Conservation (phyloP, 345 rosid species). For the Citrus hindsii region DNA sequence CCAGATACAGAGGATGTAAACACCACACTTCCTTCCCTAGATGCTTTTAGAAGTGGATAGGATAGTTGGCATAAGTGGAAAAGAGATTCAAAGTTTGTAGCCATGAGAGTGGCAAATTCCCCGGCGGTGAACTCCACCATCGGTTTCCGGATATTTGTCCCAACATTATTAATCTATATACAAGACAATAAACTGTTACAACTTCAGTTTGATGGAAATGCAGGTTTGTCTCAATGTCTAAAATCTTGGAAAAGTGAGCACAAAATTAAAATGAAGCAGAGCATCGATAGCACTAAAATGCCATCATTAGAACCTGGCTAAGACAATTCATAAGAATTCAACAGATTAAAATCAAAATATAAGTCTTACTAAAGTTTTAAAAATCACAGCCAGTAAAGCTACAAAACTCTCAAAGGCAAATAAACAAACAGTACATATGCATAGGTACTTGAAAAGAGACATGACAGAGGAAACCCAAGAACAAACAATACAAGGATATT, state of each 20-base stretch:
- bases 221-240: not conserved
- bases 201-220: not conserved
- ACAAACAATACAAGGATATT: conserved; percentile 49
- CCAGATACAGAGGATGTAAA: conserved; percentile 76
- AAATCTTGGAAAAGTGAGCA: not conserved
- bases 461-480: not conserved
- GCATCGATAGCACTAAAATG: not conserved
- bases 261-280: not conserved
- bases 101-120: conserved; percentile 58
- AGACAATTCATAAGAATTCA: not conserved
- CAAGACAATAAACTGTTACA: not conserved
- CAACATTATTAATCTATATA: conserved; percentile 68
- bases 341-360: not conserved
- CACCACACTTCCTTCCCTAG: conserved; percentile 59
- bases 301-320: not conserved
- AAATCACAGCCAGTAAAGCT: not conserved
- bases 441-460: not conserved
- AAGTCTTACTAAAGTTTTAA: not conserved
- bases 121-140: conserved; percentile 49
- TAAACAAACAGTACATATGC: conserved; percentile 21
- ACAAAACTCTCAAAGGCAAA: conserved; percentile 22
- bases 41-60: conserved; percentile 56
- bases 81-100: conserved; percentile 72
- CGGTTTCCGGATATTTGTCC: conserved; percentile 70
- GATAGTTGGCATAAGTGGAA: conserved; percentile 73